Evolutionary conservation across 164 flowering plant genomes (phyloP).

Genomic region (Pachysandra terminalis): DNA sequence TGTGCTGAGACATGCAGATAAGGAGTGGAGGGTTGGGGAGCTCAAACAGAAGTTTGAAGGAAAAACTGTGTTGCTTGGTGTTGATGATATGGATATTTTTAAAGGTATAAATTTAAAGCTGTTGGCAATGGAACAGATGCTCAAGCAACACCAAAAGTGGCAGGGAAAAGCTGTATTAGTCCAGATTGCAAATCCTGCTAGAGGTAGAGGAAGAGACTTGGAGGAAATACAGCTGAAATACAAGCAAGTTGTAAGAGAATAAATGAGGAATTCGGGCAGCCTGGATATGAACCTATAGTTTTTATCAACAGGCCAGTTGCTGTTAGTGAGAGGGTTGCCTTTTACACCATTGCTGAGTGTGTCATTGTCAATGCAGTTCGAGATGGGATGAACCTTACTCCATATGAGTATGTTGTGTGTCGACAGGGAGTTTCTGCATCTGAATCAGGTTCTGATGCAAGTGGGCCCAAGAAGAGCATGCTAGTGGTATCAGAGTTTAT

Average conservation of each 20-base stretch:
- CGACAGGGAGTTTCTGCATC: slow-evolving; percentile 47
- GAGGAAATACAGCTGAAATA: slow-evolving; percentile 58
- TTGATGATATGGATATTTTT: slow-evolving; percentile 82
- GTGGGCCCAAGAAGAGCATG: slow-evolving; percentile 65
- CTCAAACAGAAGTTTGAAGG: slow-evolving; percentile 69
- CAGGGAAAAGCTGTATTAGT: slow-evolving; percentile 71
- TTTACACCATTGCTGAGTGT: slow-evolving; percentile 72
- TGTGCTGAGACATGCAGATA: slow-evolving; percentile 50
- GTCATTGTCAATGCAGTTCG: slow-evolving; percentile 76
- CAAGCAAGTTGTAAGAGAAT: slow-evolving; percentile 47
- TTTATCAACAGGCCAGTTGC: slow-evolving; percentile 58
- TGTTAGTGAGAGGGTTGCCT: slow-evolving; percentile 59
- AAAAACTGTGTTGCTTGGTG: slow-evolving; percentile 67
- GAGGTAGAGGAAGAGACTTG: slow-evolving; percentile 66
- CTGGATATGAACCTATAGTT: slow-evolving; percentile 66
- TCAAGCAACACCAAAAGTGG: slow-evolving; percentile 61
- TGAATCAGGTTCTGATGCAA: slow-evolving; percentile 31
- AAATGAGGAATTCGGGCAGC: slow-evolving; percentile 43
- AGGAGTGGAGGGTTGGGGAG: slow-evolving; percentile 61
- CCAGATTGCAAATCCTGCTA: slow-evolving; percentile 74
- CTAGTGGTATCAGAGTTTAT: slow-evolving; percentile 73
- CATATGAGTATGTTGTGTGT: slow-evolving; percentile 69
- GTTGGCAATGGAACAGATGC: slow-evolving; percentile 78
- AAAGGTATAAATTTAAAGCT: slow-evolving; percentile 73
- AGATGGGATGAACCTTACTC: slow-evolving; percentile 82